Base-by-base conservation (phyloP, 106 monocot genomes). In the Acorus gramineus region DNA sequence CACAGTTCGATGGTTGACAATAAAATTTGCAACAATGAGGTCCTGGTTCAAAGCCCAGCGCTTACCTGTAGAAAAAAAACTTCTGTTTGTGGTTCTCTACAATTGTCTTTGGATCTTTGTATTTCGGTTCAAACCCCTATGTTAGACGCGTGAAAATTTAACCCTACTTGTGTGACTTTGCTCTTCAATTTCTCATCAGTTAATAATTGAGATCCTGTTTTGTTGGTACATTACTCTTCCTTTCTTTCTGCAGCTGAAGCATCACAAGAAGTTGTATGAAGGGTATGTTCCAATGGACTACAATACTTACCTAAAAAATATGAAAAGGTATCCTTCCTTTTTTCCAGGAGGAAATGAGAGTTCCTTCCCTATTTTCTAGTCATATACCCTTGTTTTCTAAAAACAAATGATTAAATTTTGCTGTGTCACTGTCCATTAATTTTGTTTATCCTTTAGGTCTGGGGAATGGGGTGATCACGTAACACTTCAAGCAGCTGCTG, bases 391-490 rank as follows among this genome's bases (percentile, higher is more conserved):
- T 28, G 28, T 28, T 28, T 28, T 28, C 28, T 28, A 28, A 28
- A 28, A 28, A 28, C 28, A 28, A 28, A 28, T 28, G 28, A 28
- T 28, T 28, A 28, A 28, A 68, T 14, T 57, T 57, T 47, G 47
- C 11, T 49, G 10, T 2, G 9, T 57, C 4, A 14, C 13, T 68
- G 45, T 68, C 4, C 14, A 14, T 5, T 47, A 50, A 45, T 6
- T 5, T 10, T 52, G 8, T 43, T 50, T 53, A 8, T 28, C 52
- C 53, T 63, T 49, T 44, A 93, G 93, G 63, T 81, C 76, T 68
- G 89, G 93, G 28, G 93, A 88, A 84, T 93, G 93, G 93, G 93
- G 93, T 69, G 93, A 93, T 76, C 87, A 93, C 61, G 44, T 93
- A 48, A 93, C 93, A 3, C 66, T 93, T 10, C 93, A 93, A 65